A percentile compares a stretch with the other conserved stretches of the same genome.
These are phyloP conservation scores for Leishmania tropica DNA, from an alignment of 208 protist species.

Conservation along the genomic window DNA sequence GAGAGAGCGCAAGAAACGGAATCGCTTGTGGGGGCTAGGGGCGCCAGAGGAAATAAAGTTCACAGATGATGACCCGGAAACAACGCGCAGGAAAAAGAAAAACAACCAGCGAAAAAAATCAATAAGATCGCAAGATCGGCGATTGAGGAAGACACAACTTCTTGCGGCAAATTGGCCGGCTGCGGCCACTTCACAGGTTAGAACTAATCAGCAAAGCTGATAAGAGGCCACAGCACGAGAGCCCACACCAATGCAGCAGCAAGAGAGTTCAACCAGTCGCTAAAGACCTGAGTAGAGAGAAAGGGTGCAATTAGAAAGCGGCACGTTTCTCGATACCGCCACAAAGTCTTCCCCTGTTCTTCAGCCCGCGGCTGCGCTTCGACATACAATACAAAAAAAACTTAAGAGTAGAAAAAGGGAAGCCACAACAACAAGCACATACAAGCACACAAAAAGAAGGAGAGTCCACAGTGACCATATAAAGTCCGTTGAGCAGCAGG, in stretches of 20 bases:
- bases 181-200: neutral
- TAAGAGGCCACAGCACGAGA: neutral
- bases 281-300: too few species aligned
- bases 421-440: constrained; percentile 4
- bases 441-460: neutral
- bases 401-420: constrained; percentile 9
- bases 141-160: neutral
- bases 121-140: neutral
- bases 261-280: neutral
- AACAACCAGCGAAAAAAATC: neutral
- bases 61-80: neutral
- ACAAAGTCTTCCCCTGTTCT: neutral
- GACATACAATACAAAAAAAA: neutral
- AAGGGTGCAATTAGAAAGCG: neutral
- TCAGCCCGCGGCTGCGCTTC: neutral
- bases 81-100: neutral
- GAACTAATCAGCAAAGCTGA: neutral
- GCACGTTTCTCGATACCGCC: neutral
- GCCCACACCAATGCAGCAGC: neutral
- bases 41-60: neutral
- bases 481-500: neutral
- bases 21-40: neutral
- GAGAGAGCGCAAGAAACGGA: neutral
- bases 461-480: neutral
- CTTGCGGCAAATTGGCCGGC: neutral